Conservation (phyloP, 768 basidiomycete species). For the Rhodocollybia butyracea region DNA sequence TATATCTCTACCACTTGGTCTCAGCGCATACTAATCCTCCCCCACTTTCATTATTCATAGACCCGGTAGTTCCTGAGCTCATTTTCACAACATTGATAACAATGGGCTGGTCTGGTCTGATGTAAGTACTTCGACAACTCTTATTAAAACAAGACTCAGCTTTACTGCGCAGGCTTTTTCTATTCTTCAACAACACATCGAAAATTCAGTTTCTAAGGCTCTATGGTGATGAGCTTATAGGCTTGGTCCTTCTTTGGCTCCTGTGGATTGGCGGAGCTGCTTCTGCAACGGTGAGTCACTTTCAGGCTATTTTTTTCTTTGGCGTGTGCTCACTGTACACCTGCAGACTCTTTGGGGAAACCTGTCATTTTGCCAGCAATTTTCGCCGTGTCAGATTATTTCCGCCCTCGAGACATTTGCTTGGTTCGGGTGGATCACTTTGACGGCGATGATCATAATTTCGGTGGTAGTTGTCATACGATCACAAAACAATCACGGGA, state of each 20-base stretch:
- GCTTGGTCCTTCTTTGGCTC: conserved; percentile 62
- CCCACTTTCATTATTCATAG: conserved; percentile 36
- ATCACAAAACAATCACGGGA: neutral
- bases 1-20: conserved; percentile 19
- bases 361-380: conserved; percentile 6
- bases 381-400: neutral
- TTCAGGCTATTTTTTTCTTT: neutral
- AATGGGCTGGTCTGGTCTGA: conserved; percentile 59
- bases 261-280: conserved; percentile 75
- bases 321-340: neutral
- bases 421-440: neutral
- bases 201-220: conserved; percentile 52
- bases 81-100: conserved; percentile 60
- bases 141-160: neutral
- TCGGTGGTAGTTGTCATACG: neutral
- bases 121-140: conserved; percentile 41
- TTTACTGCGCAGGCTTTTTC: conserved; percentile 15
- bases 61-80: conserved; percentile 69
- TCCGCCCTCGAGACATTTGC: conserved; percentile 2
- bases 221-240: conserved; percentile 58
- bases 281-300: conserved; percentile 54
- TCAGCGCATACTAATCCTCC: neutral
- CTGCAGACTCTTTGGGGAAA: neutral
- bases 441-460: neutral
- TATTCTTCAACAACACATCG: conserved; percentile 59